These are phyloP conservation scores for Suhomyces chickasaworum DNA, from an alignment of 1,139 yeast genomes.

Conservation along the genomic window DNA sequence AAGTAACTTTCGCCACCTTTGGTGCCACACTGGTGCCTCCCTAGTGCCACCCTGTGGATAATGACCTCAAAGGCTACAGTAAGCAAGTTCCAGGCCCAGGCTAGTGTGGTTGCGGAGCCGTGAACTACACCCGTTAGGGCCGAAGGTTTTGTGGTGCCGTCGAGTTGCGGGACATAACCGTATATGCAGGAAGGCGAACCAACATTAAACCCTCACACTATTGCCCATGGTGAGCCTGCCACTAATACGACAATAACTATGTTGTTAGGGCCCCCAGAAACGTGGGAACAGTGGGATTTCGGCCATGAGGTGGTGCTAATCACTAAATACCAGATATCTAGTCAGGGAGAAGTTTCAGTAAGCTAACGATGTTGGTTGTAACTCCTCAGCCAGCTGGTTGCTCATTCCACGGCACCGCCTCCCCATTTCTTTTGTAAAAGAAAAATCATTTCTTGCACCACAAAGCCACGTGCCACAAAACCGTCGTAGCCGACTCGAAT, in stretches of 20 bases:
- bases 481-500: slow-evolving; percentile 4
- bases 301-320: too few relatives aligned
- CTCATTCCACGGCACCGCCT: slow-evolving; percentile 6
- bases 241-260: too few relatives aligned
- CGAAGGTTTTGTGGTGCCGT: not conserved
- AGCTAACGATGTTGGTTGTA: too few relatives aligned
- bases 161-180: not conserved
- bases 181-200: not conserved
- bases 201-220: too few relatives aligned
- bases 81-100: not conserved
- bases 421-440: slow-evolving; percentile 9
- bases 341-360: too few relatives aligned
- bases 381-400: not conserved
- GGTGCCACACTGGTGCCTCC: too few relatives aligned
- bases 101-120: not conserved
- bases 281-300: too few relatives aligned
- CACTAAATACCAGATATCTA: too few relatives aligned
- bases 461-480: slow-evolving; percentile 8
- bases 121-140: not conserved
- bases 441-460: slow-evolving; percentile 2
- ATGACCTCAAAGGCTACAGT: not conserved
- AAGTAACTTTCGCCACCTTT: too few relatives aligned
- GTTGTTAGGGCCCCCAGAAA: too few relatives aligned
- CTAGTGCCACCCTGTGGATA: too few relatives aligned
- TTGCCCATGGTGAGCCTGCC: not conserved